Conservation (phyloP, 345 rosid species). For the Salix dunnii region DNA sequence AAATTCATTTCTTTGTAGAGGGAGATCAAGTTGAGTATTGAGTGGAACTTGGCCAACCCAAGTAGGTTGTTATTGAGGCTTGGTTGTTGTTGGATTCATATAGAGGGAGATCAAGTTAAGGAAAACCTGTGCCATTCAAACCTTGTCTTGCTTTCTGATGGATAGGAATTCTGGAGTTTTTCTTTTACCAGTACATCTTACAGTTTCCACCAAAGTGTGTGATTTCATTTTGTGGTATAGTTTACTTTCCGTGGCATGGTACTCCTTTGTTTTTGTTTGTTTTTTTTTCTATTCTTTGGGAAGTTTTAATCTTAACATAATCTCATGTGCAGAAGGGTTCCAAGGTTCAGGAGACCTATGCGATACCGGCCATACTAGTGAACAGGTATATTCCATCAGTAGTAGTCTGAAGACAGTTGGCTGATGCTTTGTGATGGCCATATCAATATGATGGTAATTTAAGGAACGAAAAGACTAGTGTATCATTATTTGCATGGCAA, state of each 20-base stretch:
- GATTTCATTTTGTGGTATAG: background rate
- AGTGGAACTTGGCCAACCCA: background rate
- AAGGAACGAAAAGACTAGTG: constrained; percentile 6
- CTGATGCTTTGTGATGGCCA: constrained; percentile 8
- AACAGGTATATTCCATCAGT: background rate
- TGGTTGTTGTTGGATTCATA: background rate
- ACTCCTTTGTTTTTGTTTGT: background rate
- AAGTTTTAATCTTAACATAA: background rate
- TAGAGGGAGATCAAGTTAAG: background rate
- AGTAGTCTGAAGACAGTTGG: constrained; percentile 8
- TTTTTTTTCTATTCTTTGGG: background rate
- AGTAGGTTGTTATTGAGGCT: background rate
- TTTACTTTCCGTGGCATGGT: background rate
- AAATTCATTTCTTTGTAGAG: background rate
- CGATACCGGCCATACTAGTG: constrained; percentile 86
- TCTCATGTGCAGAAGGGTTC: constrained; percentile 71
- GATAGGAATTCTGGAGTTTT: background rate
- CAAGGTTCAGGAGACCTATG: constrained; percentile 88
- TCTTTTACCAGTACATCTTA: background rate
- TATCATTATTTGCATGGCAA: constrained; percentile 21
- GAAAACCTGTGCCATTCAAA: background rate
- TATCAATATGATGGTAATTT: constrained; percentile 6
- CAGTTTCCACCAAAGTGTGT: background rate
- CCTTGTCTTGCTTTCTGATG: background rate
- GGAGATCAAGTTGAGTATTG: background rate